Evolutionary conservation across 768 basidiomycete genomes (phyloP).

Genomic region (Phylloporus arenicola): DNA sequence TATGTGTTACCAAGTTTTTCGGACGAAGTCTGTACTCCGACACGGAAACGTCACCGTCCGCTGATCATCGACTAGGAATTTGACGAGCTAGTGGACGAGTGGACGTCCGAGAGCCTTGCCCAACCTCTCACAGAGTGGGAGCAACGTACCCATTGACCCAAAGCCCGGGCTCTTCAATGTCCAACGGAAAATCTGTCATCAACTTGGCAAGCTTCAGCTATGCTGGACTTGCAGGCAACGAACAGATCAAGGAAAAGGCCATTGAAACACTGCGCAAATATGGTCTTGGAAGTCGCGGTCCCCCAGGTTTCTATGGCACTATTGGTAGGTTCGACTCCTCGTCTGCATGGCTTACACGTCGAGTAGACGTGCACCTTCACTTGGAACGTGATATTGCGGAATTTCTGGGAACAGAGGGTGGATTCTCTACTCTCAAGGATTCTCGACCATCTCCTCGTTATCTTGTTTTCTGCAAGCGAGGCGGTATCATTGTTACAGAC

Average conservation of each 20-base stretch:
- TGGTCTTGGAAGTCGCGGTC: conserved; percentile 92
- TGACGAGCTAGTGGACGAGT: conserved; percentile 93
- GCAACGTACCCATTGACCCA: conserved; percentile 61
- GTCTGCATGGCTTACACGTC: conserved; percentile 6
- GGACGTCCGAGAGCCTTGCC: conserved; percentile 81
- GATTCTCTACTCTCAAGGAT: conserved; percentile 93
- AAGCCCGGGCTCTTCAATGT: conserved; percentile 76
- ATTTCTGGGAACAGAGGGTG: conserved; percentile 83
- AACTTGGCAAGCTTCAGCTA: conserved; percentile 94
- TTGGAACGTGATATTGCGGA: too few relatives aligned
- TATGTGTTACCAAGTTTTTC: too few relatives aligned
- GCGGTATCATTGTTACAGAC: conserved; percentile 97
- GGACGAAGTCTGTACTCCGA: conserved; percentile 63
- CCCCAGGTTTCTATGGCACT: conserved; percentile 95
- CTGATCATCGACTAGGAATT: conserved; percentile 63
- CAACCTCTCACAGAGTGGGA: conserved; percentile 56
- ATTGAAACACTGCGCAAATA: conserved; percentile 82
- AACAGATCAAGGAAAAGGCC: conserved; percentile 79
- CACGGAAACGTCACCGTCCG: neutral
- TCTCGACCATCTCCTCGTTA: conserved; percentile 91
- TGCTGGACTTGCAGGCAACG: conserved; percentile 82
- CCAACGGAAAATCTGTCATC: conserved; percentile 64
- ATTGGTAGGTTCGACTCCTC: conserved; percentile 54
- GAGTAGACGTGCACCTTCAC: too few relatives aligned
- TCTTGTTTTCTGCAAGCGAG: conserved; percentile 95